A percentile compares a stretch with the other conserved stretches of the same genome.
Evolutionary conservation across 495 filamentous ascomycete genomes (phyloP).

Genomic region (Neurospora tetraspora): DNA sequence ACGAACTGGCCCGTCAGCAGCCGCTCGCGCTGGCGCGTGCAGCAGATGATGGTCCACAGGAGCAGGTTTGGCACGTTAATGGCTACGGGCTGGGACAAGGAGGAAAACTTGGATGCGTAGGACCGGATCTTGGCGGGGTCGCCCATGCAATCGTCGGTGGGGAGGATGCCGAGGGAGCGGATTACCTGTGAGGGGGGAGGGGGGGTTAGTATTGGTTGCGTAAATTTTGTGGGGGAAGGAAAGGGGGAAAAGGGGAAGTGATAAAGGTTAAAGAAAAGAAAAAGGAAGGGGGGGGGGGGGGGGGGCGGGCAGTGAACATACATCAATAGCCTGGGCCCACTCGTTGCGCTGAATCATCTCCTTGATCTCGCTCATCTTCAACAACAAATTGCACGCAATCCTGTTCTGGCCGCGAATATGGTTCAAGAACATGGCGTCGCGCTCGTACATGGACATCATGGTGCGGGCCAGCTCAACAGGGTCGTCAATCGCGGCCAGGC

Average conservation of each 20-base stretch:
- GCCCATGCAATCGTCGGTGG: slow-evolving; percentile 52
- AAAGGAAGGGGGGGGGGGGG: too few relatives aligned
- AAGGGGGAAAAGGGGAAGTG: too few relatives aligned
- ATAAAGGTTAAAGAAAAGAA: too few relatives aligned
- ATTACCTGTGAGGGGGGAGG: slow-evolving; percentile 50
- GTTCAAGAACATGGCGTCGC: slow-evolving; percentile 60
- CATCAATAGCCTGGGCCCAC: slow-evolving; percentile 74
- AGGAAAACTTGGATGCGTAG: slow-evolving; percentile 64
- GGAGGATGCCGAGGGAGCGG: slow-evolving; percentile 61
- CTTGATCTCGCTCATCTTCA: slow-evolving; percentile 73
- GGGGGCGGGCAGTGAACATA: too few relatives aligned
- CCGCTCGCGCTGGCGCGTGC: slow-evolving; percentile 60
- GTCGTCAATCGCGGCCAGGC: slow-evolving; percentile 78
- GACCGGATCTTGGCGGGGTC: slow-evolving; percentile 63
- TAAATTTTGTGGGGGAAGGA: too few relatives aligned
- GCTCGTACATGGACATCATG: slow-evolving; percentile 73
- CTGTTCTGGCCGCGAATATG: slow-evolving; percentile 58
- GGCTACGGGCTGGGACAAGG: slow-evolving; percentile 63
- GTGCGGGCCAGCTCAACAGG: slow-evolving; percentile 66
- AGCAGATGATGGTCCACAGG: slow-evolving; percentile 85
- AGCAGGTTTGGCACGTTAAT: slow-evolving; percentile 81
- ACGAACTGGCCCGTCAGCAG: slow-evolving; percentile 57
- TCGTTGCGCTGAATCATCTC: slow-evolving; percentile 52
- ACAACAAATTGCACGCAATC: slow-evolving; percentile 58
- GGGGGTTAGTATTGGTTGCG: slow-evolving; percentile 15